phyloP scores from a whole-genome alignment of 495 filamentous ascomycete species.

The Hypomontagnella monticulosa region DNA sequence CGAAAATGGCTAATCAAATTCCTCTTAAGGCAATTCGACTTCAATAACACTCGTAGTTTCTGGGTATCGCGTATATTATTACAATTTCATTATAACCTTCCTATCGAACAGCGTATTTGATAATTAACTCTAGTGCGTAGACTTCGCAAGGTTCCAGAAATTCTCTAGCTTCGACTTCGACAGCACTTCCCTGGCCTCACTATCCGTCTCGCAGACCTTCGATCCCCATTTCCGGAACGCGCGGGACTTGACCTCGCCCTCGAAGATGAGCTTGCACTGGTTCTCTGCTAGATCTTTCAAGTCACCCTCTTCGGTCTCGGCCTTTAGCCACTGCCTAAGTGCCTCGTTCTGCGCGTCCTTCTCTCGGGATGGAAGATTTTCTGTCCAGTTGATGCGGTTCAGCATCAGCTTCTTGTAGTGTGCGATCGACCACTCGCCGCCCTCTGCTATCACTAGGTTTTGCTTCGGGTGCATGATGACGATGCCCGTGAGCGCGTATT shows the following conservation, averaged over 20 bases:
- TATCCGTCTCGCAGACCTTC: slow-evolving; percentile 88
- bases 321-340: slow-evolving; percentile 76
- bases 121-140: slow-evolving; percentile 32
- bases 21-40: no score
- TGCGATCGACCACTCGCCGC: slow-evolving; percentile 79
- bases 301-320: slow-evolving; percentile 80
- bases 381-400: slow-evolving; percentile 92
- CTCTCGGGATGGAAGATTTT: slow-evolving; percentile 77
- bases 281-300: slow-evolving; percentile 83
- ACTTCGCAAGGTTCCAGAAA: slow-evolving; percentile 94
- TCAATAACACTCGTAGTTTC: no score
- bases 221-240: slow-evolving; percentile 87
- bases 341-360: slow-evolving; percentile 66
- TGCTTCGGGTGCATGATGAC: slow-evolving; percentile 90
- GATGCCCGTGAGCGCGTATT: slow-evolving; percentile 83
- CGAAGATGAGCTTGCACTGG: slow-evolving; percentile 82
- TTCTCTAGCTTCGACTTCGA: slow-evolving; percentile 88
- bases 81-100: slow-evolving; percentile 25
- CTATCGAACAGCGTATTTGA: background rate
- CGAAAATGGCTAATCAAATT: no score
- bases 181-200: slow-evolving; percentile 82
- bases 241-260: slow-evolving; percentile 81
- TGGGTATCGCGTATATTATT: background rate
- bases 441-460: slow-evolving; percentile 90
- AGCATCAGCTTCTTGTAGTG: slow-evolving; percentile 88